Evolutionary conservation across 257 asterid genomes (phyloP), one percentile per base, ranked within the genome.

Genomic region (Salvia rosmarinus): DNA sequence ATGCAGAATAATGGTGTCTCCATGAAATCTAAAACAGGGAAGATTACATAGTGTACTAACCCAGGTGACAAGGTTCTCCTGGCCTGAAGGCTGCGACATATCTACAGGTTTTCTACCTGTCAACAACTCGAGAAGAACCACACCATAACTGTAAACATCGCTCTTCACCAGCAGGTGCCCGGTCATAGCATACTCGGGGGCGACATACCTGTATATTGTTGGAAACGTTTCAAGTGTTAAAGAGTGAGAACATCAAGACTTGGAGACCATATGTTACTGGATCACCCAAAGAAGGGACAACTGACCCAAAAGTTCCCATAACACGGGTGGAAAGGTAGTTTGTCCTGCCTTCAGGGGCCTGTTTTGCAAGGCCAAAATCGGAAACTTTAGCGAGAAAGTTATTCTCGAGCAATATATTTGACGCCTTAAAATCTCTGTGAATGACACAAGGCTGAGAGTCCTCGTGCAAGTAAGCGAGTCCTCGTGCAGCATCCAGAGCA

Each of bases 241-340:
- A 47, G 25, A n/a, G n/a, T 11, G 2, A 8, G 50, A 9, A 5
- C 11, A 9, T 50, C 32, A 2, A 43, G 60, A 25, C 51, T 10
- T 28, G 6, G 11, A 59, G 44, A 13, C 12, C 9, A 20, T 42
- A 46, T 10, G 37, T 44, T 42, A 44, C 67, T 28, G 51, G 67
- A 21, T 6, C 16, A 23, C 62, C 42, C 7, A 16, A 35, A 44
- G 39, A 64, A 35, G 34, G 12, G 32, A 19, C 3, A 72, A 85
- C 97, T 80, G 64, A 91, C 99, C 98, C 98, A 67, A 94, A 94
- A 79, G 99, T 91, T 72, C 99, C 99, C 99, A 94, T 94, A 47
- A 94, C 99, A 75, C 99, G 99, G 75, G 99, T 91, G 42, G 98
- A 88, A 73, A 94, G 86, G 82, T 88, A 87, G 78, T 88, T 94